Evolutionary conservation across 306 rosid species (phyloP).

Genomic region (Prunus mongolica): DNA sequence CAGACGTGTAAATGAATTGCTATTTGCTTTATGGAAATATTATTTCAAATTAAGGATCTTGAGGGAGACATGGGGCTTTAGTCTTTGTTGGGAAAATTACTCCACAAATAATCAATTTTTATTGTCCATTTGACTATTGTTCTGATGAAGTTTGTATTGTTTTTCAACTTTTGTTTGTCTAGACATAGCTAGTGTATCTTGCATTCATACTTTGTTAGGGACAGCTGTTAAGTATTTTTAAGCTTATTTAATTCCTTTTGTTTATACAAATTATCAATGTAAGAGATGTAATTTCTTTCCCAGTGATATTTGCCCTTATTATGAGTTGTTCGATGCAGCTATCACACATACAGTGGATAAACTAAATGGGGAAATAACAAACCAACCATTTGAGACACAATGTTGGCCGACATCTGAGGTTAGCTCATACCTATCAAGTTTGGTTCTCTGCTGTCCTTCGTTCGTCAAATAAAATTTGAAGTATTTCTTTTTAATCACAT

Average conservation of each 20-base stretch:
- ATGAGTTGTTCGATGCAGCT: conserved; percentile 38
- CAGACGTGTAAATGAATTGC: not conserved
- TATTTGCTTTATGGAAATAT: not conserved
- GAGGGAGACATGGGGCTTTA: not conserved
- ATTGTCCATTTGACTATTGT: not conserved
- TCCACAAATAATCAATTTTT: not conserved
- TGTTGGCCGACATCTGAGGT: conserved; percentile 61
- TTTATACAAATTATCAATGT: conserved; percentile 14
- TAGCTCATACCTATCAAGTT: conserved; percentile 17
- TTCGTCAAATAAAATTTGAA: not conserved
- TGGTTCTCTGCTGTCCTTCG: not conserved
- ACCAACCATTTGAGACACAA: conserved; percentile 42
- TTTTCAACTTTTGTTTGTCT: conserved; percentile 1
- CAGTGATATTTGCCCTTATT: conserved; percentile 4
- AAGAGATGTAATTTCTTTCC: conserved; percentile 12
- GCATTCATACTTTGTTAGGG: not conserved
- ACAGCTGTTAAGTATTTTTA: not conserved
- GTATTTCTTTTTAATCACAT: not conserved
- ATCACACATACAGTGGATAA: conserved; percentile 41
- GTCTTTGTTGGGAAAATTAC: not conserved
- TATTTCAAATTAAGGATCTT: not conserved
- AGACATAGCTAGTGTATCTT: not conserved
- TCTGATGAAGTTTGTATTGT: not conserved
- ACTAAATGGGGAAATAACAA: conserved; percentile 46
- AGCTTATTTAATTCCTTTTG: not conserved